Evolutionary conservation across 306 rosid species (phyloP).

Genomic region (Glycine latifolia): DNA sequence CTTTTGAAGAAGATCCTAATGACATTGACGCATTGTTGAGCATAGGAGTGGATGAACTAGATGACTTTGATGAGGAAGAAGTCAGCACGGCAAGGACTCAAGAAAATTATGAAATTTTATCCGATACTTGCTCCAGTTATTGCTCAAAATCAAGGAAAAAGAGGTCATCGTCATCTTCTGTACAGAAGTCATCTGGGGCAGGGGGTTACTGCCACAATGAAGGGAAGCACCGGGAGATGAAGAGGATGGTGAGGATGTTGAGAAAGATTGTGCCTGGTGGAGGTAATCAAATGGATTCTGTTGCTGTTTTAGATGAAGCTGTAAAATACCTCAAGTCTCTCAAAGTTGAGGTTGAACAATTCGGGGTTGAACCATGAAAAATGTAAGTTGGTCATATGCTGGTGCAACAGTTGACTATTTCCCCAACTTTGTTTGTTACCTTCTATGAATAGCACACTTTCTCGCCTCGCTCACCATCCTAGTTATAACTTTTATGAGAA

Average conservation of each 20-base stretch:
- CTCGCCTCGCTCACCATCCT: slow-evolving; percentile 24
- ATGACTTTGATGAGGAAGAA: slow-evolving; percentile 80
- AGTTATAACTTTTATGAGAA: slow-evolving; percentile 6
- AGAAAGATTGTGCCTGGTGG: slow-evolving; percentile 89
- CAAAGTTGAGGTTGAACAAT: slow-evolving; percentile 83
- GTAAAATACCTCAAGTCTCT: slow-evolving; percentile 91
- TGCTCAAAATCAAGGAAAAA: slow-evolving; percentile 67
- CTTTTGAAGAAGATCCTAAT: slow-evolving; percentile 74
- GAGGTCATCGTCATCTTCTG: slow-evolving; percentile 52
- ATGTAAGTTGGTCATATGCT: slow-evolving; percentile 40
- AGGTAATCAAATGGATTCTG: slow-evolving; percentile 73
- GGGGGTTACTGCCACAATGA: slow-evolving; percentile 55
- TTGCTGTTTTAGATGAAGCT: slow-evolving; percentile 83
- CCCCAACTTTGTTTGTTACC: not conserved
- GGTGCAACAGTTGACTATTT: slow-evolving; percentile 11
- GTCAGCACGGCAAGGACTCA: slow-evolving; percentile 88
- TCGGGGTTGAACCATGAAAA: slow-evolving; percentile 60
- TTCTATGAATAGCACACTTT: slow-evolving; percentile 23
- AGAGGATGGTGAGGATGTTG: slow-evolving; percentile 81
- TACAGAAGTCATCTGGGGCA: slow-evolving; percentile 53
- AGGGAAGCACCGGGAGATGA: slow-evolving; percentile 70
- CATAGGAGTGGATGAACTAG: slow-evolving; percentile 76
- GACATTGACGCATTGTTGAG: slow-evolving; percentile 93
- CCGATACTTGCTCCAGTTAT: slow-evolving; percentile 77
- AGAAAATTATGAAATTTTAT: slow-evolving; percentile 58